These are phyloP conservation scores for Epichloe scottii DNA, from an alignment of 2,329 filamentous ascomycete genomes.

Conservation along the genomic window DNA sequence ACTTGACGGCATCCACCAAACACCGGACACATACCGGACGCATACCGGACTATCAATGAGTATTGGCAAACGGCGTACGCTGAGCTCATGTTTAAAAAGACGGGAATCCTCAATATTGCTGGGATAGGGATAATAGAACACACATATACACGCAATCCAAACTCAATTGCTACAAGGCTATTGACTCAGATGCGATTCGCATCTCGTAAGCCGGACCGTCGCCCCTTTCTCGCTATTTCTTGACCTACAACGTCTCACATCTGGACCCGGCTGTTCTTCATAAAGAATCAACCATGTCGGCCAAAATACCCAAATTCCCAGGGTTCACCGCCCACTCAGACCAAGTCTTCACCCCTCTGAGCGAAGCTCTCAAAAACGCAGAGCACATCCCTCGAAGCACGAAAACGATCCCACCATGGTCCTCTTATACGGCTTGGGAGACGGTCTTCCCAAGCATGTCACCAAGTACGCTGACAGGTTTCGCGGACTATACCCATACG, in stretches of 20 bases:
- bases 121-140: not conserved
- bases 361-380: conserved; percentile 14
- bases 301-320: conserved; percentile 18
- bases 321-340: conserved; percentile 35
- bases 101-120: not conserved
- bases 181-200: too few species aligned
- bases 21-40: too few species aligned
- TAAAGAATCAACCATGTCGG: not conserved
- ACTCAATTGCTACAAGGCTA: too few species aligned
- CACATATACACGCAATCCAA: not conserved
- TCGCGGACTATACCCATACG: conserved; percentile 34
- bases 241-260: not conserved
- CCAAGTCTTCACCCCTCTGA: conserved; percentile 32
- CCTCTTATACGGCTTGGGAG: conserved; percentile 46
- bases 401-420: conserved; percentile 30
- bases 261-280: not conserved
- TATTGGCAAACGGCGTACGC: not conserved
- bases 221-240: not conserved
- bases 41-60: not conserved
- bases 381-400: conserved; percentile 2
- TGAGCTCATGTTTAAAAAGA: not conserved
- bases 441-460: conserved; percentile 40
- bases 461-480: conserved; percentile 43
- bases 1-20: not conserved
- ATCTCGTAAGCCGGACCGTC: not conserved